Evolutionary conservation across 805 yeast species (phyloP), one percentile per base, ranked within the genome.

Genomic region (Candida montana): DNA sequence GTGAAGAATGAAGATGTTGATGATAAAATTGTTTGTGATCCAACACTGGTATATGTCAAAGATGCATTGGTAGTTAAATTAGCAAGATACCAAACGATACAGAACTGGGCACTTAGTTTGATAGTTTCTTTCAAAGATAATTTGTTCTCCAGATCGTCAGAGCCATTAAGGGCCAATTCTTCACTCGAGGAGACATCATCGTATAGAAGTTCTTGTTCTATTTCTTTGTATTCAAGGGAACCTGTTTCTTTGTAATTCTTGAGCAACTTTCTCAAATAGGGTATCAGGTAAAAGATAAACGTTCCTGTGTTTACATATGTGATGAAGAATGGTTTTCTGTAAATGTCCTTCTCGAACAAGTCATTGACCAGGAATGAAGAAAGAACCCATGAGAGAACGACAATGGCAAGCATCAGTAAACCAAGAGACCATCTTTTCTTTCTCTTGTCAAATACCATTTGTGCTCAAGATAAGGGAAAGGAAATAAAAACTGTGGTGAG

Each of bases 1-100:
- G 99, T 93, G 75, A 93, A 93, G 58, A 93, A 89, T 7, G 96
- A 85, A 5, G 95, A 83, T 0, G 98, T 90, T 29, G 96, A 84
- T 15, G 96, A 84, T 31, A 93, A 64, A 19, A 93, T 91, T 3
- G 98, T 93, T 55, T 95, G 97, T 12, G 93, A 83, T 2, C 95
- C 95, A 17, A 93, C 99, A 11, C 90, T 81, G 0, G 99, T 93
- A 61, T 83, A 93, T 19, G 83, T 74, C 39, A 93, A 68, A 17
- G 95, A 81, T 0, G 95, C 87, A 62, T 93, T 93, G 26, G 93
- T 88, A 42, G 86, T 82, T 49, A 90, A 71, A 61, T 93, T 93
- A 3, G 98, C 95, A 15, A 80, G 46, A 58, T 87, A 93, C 99
- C 99, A 93, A 33, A 93, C 67, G 3, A 84, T 63, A 48, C 95